A percentile compares a stretch with the other conserved stretches of the same genome.
These are phyloP conservation scores for Termitomyces sp. DNA, from an alignment of 768 basidiomycete genomes.

Conservation along the genomic window DNA sequence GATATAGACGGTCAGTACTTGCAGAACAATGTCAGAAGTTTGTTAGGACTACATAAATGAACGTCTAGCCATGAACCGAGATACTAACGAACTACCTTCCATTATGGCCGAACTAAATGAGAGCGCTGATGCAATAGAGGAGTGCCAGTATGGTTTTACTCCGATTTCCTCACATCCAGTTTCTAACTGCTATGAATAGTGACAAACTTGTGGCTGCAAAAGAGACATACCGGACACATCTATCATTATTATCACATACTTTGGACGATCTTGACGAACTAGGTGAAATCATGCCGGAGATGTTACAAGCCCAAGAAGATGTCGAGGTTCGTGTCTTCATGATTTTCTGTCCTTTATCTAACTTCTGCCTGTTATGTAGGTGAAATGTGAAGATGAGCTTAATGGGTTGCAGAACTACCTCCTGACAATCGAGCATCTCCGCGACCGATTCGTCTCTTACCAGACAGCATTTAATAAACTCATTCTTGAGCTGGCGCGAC, in stretches of 20 bases:
- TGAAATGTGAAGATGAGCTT: constrained; percentile 48
- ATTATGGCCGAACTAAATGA: constrained; percentile 74
- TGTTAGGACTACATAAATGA: background rate
- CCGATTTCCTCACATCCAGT: background rate
- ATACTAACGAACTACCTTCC: constrained; percentile 70
- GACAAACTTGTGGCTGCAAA: constrained; percentile 43
- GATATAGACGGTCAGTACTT: constrained; percentile 54
- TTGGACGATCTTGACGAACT: constrained; percentile 71
- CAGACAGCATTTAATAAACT: constrained; percentile 71
- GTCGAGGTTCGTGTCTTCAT: constrained; percentile 49
- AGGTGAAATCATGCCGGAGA: constrained; percentile 74
- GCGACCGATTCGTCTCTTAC: constrained; percentile 63
- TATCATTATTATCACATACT: constrained; percentile 43
- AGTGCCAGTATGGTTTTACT: constrained; percentile 44
- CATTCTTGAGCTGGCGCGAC: constrained; percentile 65
- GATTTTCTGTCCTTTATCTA: background rate
- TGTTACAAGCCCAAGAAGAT: constrained; percentile 63
- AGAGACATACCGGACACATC: constrained; percentile 35
- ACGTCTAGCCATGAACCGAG: constrained; percentile 67
- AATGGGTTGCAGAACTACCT: constrained; percentile 56
- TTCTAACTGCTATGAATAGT: constrained; percentile 27
- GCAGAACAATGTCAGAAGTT: background rate
- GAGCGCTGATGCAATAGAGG: constrained; percentile 45
- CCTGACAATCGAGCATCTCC: constrained; percentile 55
- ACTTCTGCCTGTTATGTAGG: constrained; percentile 25